A percentile compares a stretch with the other conserved stretches of the same genome.
Evolutionary conservation across 495 filamentous ascomycete species (phyloP).

Genomic region (Xylaria grammica): DNA sequence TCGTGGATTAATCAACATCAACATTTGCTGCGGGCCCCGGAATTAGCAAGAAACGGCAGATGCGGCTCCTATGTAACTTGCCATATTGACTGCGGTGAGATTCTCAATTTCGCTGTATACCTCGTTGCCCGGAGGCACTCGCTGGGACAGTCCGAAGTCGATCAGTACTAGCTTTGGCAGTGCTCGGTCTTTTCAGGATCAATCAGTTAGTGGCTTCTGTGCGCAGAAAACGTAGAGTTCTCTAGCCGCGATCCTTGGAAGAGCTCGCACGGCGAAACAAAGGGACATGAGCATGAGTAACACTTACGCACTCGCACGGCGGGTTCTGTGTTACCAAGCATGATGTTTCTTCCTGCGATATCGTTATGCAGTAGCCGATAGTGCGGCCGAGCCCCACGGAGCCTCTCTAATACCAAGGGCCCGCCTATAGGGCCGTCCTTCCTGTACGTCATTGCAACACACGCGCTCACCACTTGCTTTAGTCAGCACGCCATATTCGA

Average conservation of each 20-base stretch:
- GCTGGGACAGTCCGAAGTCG: background rate
- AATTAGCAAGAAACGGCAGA: too few relatives aligned
- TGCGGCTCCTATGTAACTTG: background rate
- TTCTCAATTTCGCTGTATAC: background rate
- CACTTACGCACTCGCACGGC: conserved; percentile 5
- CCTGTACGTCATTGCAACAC: background rate
- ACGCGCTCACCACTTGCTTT: background rate
- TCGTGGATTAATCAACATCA: too few relatives aligned
- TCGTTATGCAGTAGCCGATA: background rate
- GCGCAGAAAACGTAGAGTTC: too few relatives aligned
- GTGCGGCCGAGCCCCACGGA: background rate
- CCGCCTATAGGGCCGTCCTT: background rate
- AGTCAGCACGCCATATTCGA: background rate
- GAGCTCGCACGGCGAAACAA: too few relatives aligned
- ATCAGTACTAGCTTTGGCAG: background rate
- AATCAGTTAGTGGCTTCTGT: background rate
- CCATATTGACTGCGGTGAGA: background rate
- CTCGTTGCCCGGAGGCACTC: background rate
- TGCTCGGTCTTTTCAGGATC: background rate
- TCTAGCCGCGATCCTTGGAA: background rate
- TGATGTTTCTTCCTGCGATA: background rate
- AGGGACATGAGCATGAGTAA: background rate
- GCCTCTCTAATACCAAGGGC: background rate
- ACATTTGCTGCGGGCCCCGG: too few relatives aligned
- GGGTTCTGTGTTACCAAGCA: background rate